These are phyloP conservation scores for Camelina hispida DNA, from an alignment of 345 rosid genomes.

Conservation along the genomic window DNA sequence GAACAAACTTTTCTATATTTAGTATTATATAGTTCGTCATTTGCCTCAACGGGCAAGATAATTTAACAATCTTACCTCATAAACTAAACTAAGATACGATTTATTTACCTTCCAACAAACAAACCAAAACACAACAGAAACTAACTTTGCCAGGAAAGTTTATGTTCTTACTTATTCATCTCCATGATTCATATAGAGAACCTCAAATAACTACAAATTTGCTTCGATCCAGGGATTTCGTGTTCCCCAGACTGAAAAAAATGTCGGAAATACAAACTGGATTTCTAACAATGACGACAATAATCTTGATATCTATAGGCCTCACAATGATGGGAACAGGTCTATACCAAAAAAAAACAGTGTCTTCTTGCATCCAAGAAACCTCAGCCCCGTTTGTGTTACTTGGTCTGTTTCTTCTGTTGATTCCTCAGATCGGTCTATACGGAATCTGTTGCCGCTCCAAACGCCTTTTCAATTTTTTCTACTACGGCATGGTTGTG, in stretches of 20 bases:
- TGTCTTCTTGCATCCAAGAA: slow-evolving; percentile 28
- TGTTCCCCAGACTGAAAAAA: background rate
- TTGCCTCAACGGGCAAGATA: background rate
- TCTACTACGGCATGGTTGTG: slow-evolving; percentile 20
- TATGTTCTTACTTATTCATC: slow-evolving; percentile 2
- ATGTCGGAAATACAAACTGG: slow-evolving; percentile 21
- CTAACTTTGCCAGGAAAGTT: background rate
- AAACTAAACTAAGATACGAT: background rate
- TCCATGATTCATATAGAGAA: background rate
- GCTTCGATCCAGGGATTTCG: background rate
- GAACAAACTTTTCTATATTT: background rate
- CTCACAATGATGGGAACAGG: slow-evolving; percentile 33
- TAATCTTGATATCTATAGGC: slow-evolving; percentile 29
- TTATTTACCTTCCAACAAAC: background rate
- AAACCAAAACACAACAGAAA: background rate
- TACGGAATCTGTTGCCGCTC: slow-evolving; percentile 36
- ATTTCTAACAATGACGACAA: slow-evolving; percentile 27
- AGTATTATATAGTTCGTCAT: background rate
- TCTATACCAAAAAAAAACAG: slow-evolving; percentile 17
- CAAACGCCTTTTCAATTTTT: slow-evolving; percentile 6
- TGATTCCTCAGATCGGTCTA: slow-evolving; percentile 31
- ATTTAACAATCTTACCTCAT: background rate
- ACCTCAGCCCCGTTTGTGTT: background rate
- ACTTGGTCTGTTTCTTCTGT: slow-evolving; percentile 22
- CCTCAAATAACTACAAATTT: background rate